Evolutionary conservation across 805 yeast species (phyloP).

Genomic region (Candida xyloterini): DNA sequence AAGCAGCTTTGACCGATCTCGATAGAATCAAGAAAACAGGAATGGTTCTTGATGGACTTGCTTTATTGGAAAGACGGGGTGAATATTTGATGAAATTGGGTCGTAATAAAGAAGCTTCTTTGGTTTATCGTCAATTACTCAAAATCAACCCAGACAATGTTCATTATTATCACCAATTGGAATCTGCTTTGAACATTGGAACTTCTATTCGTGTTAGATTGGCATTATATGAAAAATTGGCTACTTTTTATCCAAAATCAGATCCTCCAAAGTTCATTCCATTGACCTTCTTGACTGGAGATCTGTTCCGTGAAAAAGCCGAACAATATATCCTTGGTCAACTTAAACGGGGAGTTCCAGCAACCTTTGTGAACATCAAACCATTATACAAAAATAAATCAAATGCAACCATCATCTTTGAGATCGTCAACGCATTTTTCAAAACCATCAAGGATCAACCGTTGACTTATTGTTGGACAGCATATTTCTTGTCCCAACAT

Average conservation of each 20-base stretch:
- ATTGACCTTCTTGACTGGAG: constrained; percentile 62
- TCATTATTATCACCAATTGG: constrained; percentile 63
- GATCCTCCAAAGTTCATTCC: constrained; percentile 82
- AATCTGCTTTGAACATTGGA: constrained; percentile 55
- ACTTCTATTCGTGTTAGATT: constrained; percentile 48
- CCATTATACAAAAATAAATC: constrained; percentile 59
- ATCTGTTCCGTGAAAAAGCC: constrained; percentile 42
- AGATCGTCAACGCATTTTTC: constrained; percentile 51
- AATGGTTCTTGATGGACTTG: constrained; percentile 52
- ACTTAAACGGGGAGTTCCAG: constrained; percentile 81
- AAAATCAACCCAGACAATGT: constrained; percentile 83
- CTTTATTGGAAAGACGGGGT: constrained; percentile 66
- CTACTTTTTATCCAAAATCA: constrained; percentile 72
- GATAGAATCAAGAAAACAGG: constrained; percentile 49
- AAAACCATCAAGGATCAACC: constrained; percentile 35
- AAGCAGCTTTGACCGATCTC: constrained; percentile 61
- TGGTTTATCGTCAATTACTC: constrained; percentile 63
- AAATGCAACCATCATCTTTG: constrained; percentile 42
- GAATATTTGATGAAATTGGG: constrained; percentile 58
- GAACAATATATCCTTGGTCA: constrained; percentile 55
- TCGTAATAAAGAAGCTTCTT: constrained; percentile 59
- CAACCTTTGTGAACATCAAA: constrained; percentile 82
- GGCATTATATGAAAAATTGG: constrained; percentile 62
- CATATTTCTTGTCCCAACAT: constrained; percentile 78
- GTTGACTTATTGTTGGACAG: constrained; percentile 61